Evolutionary conservation across 768 basidiomycete species (phyloP), one percentile per base, ranked within the genome.

Genomic region (Pholiota microspora): DNA sequence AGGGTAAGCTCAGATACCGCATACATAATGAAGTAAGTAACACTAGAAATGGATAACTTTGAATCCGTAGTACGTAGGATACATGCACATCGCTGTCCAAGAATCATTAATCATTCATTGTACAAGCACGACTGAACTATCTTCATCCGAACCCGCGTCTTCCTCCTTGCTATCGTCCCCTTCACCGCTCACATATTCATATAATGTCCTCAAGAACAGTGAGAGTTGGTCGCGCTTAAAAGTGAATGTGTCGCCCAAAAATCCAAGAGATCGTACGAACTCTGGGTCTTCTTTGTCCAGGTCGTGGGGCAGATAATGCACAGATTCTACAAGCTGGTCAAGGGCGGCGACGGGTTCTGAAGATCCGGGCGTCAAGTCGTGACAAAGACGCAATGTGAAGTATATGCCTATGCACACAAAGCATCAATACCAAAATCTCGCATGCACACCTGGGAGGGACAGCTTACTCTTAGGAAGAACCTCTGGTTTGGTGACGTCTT

Each of bases 161-260:
- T 67, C 71, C 10, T 64, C 66, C 31, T 62, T 65, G 24, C 60
- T 66, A 24, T 70, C 70, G 12, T 68, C 68, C 13, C 65, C 46
- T 44, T 72, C 73, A 24, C 74, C 72, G 45, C 71, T 69, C 50
- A 88, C 69, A 38, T 71, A 75, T 32, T 82, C 78, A 48, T 79
- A 75, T 32, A 91, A 69, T 13, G 85, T 85, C 63, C 77, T 76
- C 23, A 88, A 67, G 71, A 92, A 91, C 10, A 88, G 69, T 2
- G 81, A 76, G 55, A 88, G 75, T 68, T 93, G 91, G 9, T 77
- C 72, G 31, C 78, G 76, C 52, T 78, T 73, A 64, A 93, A 93
- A 8, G 86, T 83, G 67, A 94, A 93, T 1, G 81, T 68, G 1
- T 73, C 73, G 31, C 70, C 74, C 55, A 94, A 73, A 66, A 86